These are phyloP conservation scores for Euphorbia pulcherrima DNA, from an alignment of 345 rosid genomes.

Conservation along the genomic window DNA sequence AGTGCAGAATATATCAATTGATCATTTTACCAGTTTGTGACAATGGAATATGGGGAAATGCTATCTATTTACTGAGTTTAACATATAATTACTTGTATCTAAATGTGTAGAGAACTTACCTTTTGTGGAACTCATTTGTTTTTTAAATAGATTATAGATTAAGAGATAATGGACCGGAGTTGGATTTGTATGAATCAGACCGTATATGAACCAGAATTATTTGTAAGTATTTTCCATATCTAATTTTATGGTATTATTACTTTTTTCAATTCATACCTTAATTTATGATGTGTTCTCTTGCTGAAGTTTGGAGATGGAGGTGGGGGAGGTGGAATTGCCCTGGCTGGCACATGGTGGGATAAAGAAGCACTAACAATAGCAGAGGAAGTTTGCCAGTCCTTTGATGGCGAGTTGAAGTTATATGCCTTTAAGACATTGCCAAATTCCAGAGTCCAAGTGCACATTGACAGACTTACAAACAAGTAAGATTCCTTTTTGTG, in stretches of 20 bases:
- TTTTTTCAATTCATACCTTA: conserved; percentile 5
- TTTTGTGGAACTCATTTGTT: no score
- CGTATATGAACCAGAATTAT: conserved; percentile 53
- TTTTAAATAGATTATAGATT: no score
- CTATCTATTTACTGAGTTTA: no score
- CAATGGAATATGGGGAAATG: no score
- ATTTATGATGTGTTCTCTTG: conserved; percentile 3
- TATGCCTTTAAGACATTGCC: conserved; percentile 72
- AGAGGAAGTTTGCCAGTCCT: conserved; percentile 50
- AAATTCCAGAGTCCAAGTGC: conserved; percentile 64
- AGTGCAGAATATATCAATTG: no score
- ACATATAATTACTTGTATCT: no score
- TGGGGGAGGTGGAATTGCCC: conserved; percentile 79
- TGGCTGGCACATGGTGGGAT: conserved; percentile 87
- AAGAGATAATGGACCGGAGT: no score
- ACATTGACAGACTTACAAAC: conserved; percentile 73
- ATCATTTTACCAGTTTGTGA: no score
- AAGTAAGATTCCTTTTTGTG: conserved; percentile 39
- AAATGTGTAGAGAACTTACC: no score
- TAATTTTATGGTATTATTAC: background rate
- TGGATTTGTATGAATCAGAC: no score
- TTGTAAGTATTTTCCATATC: conserved; percentile 41
- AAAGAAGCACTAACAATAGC: conserved; percentile 68
- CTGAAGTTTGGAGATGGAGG: conserved; percentile 78
- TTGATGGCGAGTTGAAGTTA: conserved; percentile 60